Evolutionary conservation across 768 basidiomycete genomes (phyloP).

Genomic region (Hygrophorus pudorinus): DNA sequence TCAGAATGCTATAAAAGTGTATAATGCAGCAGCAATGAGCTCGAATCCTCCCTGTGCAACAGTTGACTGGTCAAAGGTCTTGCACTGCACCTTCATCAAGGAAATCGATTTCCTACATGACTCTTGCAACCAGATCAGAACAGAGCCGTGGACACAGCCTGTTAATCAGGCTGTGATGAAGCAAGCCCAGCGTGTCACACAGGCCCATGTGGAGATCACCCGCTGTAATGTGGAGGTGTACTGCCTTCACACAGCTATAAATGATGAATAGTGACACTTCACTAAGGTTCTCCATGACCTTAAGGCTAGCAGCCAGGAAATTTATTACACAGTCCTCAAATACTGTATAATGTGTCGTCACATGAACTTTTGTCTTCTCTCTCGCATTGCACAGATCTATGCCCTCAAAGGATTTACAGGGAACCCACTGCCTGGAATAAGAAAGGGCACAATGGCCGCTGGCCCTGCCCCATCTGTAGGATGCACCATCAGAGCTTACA

Average conservation of each 20-base stretch:
- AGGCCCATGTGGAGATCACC: slow-evolving; percentile 14
- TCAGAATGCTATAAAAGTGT: slow-evolving; percentile 16
- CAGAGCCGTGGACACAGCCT: slow-evolving; percentile 17
- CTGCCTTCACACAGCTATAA: slow-evolving; percentile 8
- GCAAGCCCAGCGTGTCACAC: slow-evolving; percentile 9
- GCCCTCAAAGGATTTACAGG: slow-evolving; percentile 4
- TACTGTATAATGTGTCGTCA: slow-evolving; percentile 2
- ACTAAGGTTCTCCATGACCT: background rate
- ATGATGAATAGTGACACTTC: slow-evolving; percentile 5
- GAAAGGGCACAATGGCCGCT: background rate
- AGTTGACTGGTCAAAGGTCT: slow-evolving; percentile 17
- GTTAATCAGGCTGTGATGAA: slow-evolving; percentile 14
- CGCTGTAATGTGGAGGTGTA: slow-evolving; percentile 15
- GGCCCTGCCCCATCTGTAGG: background rate
- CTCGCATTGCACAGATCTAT: slow-evolving; percentile 2
- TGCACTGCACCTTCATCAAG: slow-evolving; percentile 18
- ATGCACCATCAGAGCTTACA: too few species aligned
- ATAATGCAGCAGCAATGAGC: slow-evolving; percentile 18
- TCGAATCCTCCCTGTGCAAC: slow-evolving; percentile 14
- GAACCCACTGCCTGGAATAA: background rate
- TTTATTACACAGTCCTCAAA: background rate
- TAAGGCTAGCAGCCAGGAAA: background rate
- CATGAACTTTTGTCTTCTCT: slow-evolving; percentile 1
- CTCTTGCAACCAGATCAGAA: slow-evolving; percentile 14
- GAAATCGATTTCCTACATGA: slow-evolving; percentile 21